These are phyloP conservation scores for Leishmania turanica DNA, from an alignment of 208 protist species.

Conservation along the genomic window DNA sequence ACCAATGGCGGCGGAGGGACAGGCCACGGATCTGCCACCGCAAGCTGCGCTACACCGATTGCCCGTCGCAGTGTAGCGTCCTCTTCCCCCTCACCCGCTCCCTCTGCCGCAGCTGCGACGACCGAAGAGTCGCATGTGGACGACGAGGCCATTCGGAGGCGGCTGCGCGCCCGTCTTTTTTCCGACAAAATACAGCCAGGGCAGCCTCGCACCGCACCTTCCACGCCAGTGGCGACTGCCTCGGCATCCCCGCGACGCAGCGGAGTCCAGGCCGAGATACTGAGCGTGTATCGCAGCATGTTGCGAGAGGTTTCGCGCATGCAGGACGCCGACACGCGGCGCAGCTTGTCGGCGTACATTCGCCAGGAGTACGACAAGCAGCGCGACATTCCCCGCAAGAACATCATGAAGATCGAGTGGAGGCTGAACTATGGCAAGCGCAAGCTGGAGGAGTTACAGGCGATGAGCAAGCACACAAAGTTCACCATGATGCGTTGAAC, in stretches of 20 bases:
- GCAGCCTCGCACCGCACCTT: background rate
- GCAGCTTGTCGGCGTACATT: constrained; percentile 57
- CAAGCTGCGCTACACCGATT: constrained; percentile 4
- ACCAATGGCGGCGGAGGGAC: background rate
- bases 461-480: constrained; percentile 58
- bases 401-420: constrained; percentile 86
- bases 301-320: constrained; percentile 61
- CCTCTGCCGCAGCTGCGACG: background rate
- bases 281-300: constrained; percentile 70
- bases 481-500: constrained; percentile 47
- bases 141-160: constrained; percentile 21
- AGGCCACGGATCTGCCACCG: background rate
- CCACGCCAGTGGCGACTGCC: background rate
- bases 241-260: constrained; percentile 46
- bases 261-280: constrained; percentile 80
- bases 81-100: background rate
- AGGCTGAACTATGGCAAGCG: constrained; percentile 74
- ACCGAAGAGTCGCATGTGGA: background rate
- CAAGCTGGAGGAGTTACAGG: constrained; percentile 84
- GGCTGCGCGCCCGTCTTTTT: constrained; percentile 24
- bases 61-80: background rate
- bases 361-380: constrained; percentile 76
- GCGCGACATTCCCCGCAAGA: constrained; percentile 54
- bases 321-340: constrained; percentile 58
- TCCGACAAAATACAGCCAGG: background rate